Conservation (phyloP, 208 protist species). For the Trypanosoma lewisi region DNA sequence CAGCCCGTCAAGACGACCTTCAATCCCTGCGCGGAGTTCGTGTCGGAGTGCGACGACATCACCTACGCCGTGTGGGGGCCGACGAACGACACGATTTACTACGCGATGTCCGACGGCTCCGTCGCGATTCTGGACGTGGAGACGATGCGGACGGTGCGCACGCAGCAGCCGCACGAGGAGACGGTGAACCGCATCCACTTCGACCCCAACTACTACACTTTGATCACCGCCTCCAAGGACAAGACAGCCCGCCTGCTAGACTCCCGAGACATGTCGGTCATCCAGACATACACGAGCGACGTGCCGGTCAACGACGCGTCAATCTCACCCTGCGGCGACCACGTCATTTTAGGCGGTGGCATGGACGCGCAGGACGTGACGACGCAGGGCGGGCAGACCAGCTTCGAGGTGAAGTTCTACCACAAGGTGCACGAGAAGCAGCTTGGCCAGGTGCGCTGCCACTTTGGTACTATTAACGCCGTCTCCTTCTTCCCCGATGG, state of each 20-base stretch:
- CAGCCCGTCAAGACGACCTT: conserved; percentile 59
- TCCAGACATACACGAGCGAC: conserved; percentile 96
- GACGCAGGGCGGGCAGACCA: conserved; percentile 81
- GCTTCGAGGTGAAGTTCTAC: conserved; percentile 97
- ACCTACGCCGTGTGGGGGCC: conserved; percentile 95
- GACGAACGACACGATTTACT: conserved; percentile 96
- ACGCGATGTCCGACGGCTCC: conserved; percentile 88
- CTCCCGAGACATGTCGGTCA: conserved; percentile 84
- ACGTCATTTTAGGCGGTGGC: conserved; percentile 96
- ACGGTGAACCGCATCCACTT: conserved; percentile 86
- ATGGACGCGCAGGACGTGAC: conserved; percentile 96
- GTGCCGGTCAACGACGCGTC: conserved; percentile 96
- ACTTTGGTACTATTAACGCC: conserved; percentile 99
- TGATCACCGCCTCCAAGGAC: conserved; percentile 95
- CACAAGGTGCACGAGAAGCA: conserved; percentile 95
- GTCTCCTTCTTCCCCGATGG: conserved; percentile 96
- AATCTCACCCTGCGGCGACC: conserved; percentile 91
- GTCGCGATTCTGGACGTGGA: conserved; percentile 93
- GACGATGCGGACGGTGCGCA: conserved; percentile 75
- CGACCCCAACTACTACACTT: conserved; percentile 84
- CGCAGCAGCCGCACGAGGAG: conserved; percentile 60
- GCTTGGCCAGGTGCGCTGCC: conserved; percentile 95
- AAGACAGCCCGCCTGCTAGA: conserved; percentile 95
- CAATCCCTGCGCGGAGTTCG: conserved; percentile 56
- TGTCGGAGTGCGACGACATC: conserved; percentile 48